A percentile compares a stretch with the other conserved stretches of the same genome.
Evolutionary conservation across 495 filamentous ascomycete genomes (phyloP).

Genomic region (Schizothecium vesticola): DNA sequence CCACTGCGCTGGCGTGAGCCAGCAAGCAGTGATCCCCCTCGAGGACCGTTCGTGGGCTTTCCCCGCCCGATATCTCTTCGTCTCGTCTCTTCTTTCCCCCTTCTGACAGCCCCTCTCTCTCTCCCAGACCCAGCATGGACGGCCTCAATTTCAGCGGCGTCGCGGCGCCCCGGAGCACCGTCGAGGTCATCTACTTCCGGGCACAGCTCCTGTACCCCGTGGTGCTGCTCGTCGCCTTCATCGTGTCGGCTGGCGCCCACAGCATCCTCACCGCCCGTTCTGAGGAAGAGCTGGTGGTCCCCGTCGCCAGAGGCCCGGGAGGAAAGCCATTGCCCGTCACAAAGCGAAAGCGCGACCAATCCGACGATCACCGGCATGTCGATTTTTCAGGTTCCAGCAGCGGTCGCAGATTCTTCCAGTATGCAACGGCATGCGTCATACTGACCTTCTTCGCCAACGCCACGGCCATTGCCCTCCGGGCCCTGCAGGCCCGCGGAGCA

Average conservation of each 20-base stretch:
- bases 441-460: conserved; percentile 71
- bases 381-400: conserved; percentile 48
- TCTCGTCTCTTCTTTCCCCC: background rate
- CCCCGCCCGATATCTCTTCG: background rate
- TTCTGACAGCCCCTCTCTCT: conserved; percentile 15
- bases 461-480: conserved; percentile 68
- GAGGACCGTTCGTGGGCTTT: background rate
- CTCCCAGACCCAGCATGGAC: conserved; percentile 27
- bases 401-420: conserved; percentile 68
- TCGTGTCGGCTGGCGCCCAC: conserved; percentile 37
- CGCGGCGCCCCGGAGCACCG: conserved; percentile 22
- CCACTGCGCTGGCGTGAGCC: background rate
- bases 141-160: conserved; percentile 7
- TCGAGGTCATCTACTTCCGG: conserved; percentile 30
- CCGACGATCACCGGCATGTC: conserved; percentile 29
- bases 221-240: conserved; percentile 39
- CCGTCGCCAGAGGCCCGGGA: conserved; percentile 57
- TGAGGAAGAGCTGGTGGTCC: conserved; percentile 36
- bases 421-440: conserved; percentile 60
- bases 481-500: conserved; percentile 54
- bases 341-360: conserved; percentile 39
- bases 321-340: conserved; percentile 72
- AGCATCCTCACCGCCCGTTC: conserved; percentile 40
- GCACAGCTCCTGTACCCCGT: conserved; percentile 41
- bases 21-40: conserved; percentile 13